Evolutionary conservation across 305 asterid genomes (phyloP).

Genomic region (Nicotiana rustica): DNA sequence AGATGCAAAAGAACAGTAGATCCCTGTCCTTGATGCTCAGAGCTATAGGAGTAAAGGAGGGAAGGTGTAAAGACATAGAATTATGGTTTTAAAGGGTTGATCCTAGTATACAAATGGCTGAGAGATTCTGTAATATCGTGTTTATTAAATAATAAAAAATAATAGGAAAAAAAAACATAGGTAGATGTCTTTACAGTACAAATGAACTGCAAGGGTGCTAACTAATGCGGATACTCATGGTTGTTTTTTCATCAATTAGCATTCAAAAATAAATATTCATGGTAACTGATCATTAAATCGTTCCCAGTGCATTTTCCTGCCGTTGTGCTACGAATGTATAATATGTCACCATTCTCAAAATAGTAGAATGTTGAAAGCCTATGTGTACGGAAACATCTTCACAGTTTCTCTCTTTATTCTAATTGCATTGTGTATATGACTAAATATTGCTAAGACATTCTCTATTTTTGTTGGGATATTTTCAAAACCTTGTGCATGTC

Average conservation of each 20-base stretch:
- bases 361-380: not conserved
- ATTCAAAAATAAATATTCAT: too few species aligned
- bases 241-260: too few species aligned
- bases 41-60: not conserved
- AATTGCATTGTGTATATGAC: not conserved
- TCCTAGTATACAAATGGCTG: not conserved
- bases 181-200: not conserved
- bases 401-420: not conserved
- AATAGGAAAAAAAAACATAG: not conserved
- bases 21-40: slow-evolving; percentile 8
- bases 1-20: slow-evolving; percentile 27
- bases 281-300: not conserved
- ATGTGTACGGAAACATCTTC: not conserved
- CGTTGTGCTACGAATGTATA: too few species aligned
- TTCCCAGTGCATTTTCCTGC: not conserved
- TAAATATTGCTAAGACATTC: not conserved
- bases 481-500: not conserved
- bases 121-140: not conserved
- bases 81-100: not conserved
- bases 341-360: too few species aligned
- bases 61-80: not conserved
- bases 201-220: slow-evolving; percentile 3
- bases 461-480: not conserved
- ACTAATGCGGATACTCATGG: not conserved
- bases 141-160: not conserved